phyloP scores from a whole-genome alignment of 1,139 yeast species.

The Blastobotrys proliferans region DNA sequence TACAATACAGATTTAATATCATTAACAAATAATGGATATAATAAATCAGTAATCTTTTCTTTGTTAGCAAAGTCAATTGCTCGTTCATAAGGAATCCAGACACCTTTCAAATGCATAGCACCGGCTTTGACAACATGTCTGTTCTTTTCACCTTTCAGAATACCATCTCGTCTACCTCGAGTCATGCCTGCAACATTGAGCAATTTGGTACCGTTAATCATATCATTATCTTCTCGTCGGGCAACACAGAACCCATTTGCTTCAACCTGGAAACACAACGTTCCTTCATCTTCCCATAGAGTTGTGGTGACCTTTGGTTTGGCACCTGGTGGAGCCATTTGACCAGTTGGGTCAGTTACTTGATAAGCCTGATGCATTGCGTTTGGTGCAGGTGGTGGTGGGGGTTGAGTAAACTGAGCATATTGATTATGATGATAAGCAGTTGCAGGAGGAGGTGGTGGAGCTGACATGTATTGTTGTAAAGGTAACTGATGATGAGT shows the following conservation, averaged over 20 bases:
- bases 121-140: constrained; percentile 95
- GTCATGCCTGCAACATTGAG: constrained; percentile 94
- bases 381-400: constrained; percentile 15
- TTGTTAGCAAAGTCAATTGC: constrained; percentile 88
- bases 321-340: constrained; percentile 55
- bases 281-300: constrained; percentile 96
- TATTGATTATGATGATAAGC: constrained; percentile 14
- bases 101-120: constrained; percentile 95
- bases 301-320: constrained; percentile 90
- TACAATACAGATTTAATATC: constrained; percentile 70
- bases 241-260: constrained; percentile 90
- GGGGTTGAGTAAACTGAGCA: constrained; percentile 15
- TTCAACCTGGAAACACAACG: constrained; percentile 91
- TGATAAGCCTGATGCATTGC: constrained; percentile 16
- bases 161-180: constrained; percentile 93
- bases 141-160: constrained; percentile 79
- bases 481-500: constrained; percentile 7
- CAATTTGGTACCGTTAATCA: constrained; percentile 93
- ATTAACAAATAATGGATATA: constrained; percentile 84
- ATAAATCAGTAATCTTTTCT: constrained; percentile 78
- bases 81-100: constrained; percentile 95
- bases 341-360: constrained; percentile 49
- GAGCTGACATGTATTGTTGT: constrained; percentile 10
- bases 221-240: constrained; percentile 84
- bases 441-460: constrained; percentile 15